These are phyloP conservation scores for Penicillium parvum DNA, from an alignment of 495 filamentous ascomycete genomes.

Conservation along the genomic window DNA sequence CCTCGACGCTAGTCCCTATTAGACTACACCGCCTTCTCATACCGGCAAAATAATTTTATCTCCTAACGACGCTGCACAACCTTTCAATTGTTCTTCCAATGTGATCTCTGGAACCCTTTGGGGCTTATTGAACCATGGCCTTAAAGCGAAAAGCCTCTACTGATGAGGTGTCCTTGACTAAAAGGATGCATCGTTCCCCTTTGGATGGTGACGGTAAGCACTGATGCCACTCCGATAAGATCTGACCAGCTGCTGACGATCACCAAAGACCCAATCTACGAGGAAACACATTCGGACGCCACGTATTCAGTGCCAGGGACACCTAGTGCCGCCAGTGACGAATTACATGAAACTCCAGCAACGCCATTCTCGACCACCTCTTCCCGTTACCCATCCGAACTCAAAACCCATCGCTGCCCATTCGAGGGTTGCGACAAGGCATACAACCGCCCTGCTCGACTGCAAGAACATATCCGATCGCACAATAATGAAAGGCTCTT, in stretches of 20 bases:
- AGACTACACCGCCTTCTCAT: conserved; percentile 28
- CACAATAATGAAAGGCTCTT: conserved; percentile 77
- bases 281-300: conserved; percentile 36
- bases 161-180: conserved; percentile 20
- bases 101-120: background rate
- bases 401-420: conserved; percentile 69
- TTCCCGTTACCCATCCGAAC: conserved; percentile 59
- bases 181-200: conserved; percentile 26
- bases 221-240: background rate
- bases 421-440: conserved; percentile 67
- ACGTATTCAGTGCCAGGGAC: conserved; percentile 32
- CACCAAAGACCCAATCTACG: conserved; percentile 37
- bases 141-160: conserved; percentile 30
- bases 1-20: conserved; percentile 32
- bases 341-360: conserved; percentile 44
- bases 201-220: conserved; percentile 30
- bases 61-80: conserved; percentile 3
- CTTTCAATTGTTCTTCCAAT: background rate
- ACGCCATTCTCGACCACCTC: conserved; percentile 52
- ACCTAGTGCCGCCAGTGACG: conserved; percentile 27
- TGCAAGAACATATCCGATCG: conserved; percentile 71
- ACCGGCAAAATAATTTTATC: conserved; percentile 38
- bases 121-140: conserved; percentile 14
- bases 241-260: conserved; percentile 4
- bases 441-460: conserved; percentile 82